Conservation (phyloP, 352 stramenopile genomes). For the Phytopythium sindhum region DNA sequence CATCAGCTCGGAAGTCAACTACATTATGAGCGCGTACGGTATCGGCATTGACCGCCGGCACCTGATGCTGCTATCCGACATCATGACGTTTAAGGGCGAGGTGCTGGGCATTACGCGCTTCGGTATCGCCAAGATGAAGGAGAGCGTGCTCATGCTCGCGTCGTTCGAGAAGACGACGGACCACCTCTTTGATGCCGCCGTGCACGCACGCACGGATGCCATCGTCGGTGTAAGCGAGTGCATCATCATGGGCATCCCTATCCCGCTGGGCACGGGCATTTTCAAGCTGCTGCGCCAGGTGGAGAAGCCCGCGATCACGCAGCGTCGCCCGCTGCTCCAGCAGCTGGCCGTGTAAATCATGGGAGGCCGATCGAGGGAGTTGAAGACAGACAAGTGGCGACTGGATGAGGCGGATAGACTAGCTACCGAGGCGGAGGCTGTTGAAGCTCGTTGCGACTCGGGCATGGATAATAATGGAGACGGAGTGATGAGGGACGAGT, state of each 20-base stretch:
- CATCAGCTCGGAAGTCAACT: constrained; percentile 97
- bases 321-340: constrained; percentile 53
- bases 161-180: constrained; percentile 99
- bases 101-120: constrained; percentile 93
- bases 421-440: background rate
- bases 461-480: background rate
- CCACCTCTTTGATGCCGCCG: constrained; percentile 99
- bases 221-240: constrained; percentile 99
- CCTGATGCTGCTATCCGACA: constrained; percentile 98
- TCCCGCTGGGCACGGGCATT: constrained; percentile 97
- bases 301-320: constrained; percentile 65
- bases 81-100: constrained; percentile 99
- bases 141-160: constrained; percentile 98
- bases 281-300: constrained; percentile 95
- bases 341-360: constrained; percentile 2
- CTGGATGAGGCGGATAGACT: background rate
- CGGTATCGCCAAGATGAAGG: constrained; percentile 99
- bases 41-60: constrained; percentile 99
- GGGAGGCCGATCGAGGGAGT: background rate
- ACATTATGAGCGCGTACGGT: constrained; percentile 99
- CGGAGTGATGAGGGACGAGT: background rate
- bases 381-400: too few species aligned
- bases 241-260: constrained; percentile 99
- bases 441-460: background rate
- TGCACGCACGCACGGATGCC: constrained; percentile 96